phyloP scores from a whole-genome alignment of 179 eudicot genomes.

The Beta corolliflora region DNA sequence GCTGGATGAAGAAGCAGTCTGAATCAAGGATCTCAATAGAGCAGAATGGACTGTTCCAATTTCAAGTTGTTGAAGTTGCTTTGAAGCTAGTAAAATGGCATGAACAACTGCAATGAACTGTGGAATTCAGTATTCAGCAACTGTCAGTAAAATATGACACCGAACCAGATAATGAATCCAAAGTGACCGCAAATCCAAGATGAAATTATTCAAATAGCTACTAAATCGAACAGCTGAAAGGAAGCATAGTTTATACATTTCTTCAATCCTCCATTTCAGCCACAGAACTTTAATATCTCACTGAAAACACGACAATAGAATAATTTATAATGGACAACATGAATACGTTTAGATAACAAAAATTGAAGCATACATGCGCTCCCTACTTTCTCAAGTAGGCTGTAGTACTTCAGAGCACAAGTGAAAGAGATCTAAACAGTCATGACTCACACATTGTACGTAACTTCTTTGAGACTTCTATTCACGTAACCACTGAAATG shows the following conservation, averaged over 20 bases:
- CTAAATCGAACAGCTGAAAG: conserved; percentile 1
- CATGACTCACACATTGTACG: not conserved
- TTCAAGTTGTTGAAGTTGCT: conserved; percentile 68
- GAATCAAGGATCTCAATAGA: conserved; percentile 67
- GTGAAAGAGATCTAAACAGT: not conserved
- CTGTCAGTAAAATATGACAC: conserved; percentile 21
- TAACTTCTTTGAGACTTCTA: not conserved
- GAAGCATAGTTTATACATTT: not conserved
- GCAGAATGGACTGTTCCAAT: conserved; percentile 53
- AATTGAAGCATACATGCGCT: not conserved
- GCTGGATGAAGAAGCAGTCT: conserved; percentile 69
- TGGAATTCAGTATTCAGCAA: conserved; percentile 25
- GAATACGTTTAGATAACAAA: not conserved
- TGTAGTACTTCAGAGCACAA: not conserved
- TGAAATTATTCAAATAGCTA: not conserved
- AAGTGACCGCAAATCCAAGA: conserved; percentile 7
- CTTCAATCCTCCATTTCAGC: not conserved
- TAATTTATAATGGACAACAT: not conserved
- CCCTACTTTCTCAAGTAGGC: not conserved
- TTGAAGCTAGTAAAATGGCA: conserved; percentile 72
- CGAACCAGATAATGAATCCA: conserved; percentile 2
- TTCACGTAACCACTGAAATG: not conserved
- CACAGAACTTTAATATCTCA: not conserved
- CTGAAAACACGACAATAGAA: not conserved
- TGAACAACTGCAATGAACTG: conserved; percentile 88